phyloP scores from a whole-genome alignment of 176 grass and related monocot species.

The Ensete ventricosum region DNA sequence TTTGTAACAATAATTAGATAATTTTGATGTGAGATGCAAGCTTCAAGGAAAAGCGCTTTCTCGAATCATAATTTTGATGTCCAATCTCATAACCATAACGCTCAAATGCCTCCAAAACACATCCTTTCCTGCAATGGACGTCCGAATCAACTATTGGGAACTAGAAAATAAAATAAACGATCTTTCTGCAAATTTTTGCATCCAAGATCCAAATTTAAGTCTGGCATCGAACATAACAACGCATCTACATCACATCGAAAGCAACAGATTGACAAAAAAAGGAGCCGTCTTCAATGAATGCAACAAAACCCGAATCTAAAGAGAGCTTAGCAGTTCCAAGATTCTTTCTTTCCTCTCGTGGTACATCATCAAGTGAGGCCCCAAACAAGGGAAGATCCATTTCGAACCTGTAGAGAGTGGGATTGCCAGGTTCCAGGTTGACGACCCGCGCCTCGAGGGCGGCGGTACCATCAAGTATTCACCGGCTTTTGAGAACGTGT shows the following conservation, averaged over 20 bases:
- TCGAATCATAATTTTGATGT: too few species aligned
- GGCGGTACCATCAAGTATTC: conserved; percentile 76
- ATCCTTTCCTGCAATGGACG: conserved; percentile 46
- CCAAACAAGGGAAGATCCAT: background rate
- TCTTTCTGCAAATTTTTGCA: too few species aligned
- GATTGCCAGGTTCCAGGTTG: conserved; percentile 70
- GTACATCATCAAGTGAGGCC: background rate
- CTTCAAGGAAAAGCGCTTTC: too few species aligned
- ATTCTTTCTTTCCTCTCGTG: background rate
- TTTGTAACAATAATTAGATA: too few species aligned
- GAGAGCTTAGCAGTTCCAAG: background rate
- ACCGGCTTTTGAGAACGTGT: conserved; percentile 80
- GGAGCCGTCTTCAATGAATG: background rate
- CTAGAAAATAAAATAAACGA: too few species aligned
- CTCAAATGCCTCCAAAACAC: conserved; percentile 83
- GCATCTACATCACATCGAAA: too few species aligned
- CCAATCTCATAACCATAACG: conserved; percentile 50
- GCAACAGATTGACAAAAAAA: background rate
- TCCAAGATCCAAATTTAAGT: too few species aligned
- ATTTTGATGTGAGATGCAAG: too few species aligned
- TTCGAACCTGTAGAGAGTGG: conserved; percentile 70
- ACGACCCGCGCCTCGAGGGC: conserved; percentile 89
- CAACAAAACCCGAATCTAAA: background rate
- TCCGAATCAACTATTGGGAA: too few species aligned
- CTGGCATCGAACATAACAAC: too few species aligned